Percentiles rank a stretch among this genome's conserved stretches.
These are phyloP conservation scores for Solanum appendiculatum DNA, from an alignment of 257 asterid genomes.

Conservation along the genomic window DNA sequence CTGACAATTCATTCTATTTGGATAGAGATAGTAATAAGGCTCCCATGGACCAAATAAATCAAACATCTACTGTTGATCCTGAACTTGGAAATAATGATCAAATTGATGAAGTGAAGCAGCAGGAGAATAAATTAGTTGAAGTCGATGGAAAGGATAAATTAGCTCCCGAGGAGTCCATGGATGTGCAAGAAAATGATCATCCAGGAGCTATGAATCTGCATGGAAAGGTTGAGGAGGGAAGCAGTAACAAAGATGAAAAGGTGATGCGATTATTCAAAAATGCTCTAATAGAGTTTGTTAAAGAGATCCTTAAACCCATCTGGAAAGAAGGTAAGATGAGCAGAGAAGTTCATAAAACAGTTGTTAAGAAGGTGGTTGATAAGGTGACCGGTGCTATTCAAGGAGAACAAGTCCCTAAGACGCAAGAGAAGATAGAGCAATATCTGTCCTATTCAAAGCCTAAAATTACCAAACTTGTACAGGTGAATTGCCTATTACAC, in stretches of 20 bases:
- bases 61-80: conserved; percentile 12
- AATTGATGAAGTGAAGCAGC: conserved; percentile 14
- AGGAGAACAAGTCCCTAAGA: conserved; percentile 65
- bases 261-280: conserved; percentile 69
- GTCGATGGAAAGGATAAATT: conserved; percentile 8
- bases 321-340: conserved; percentile 97
- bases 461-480: conserved; percentile 82
- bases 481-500: conserved; percentile 33
- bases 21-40: conserved; percentile 24
- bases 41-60: conserved; percentile 21
- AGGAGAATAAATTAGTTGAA: conserved; percentile 19
- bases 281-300: conserved; percentile 74
- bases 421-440: conserved; percentile 69
- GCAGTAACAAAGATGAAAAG: conserved; percentile 64
- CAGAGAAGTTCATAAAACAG: conserved; percentile 79
- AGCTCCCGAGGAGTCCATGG: conserved; percentile 20
- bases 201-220: conserved; percentile 28
- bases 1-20: conserved; percentile 7
- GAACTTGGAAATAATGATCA: conserved; percentile 9
- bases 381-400: conserved; percentile 67
- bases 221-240: conserved; percentile 41
- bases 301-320: conserved; percentile 76
- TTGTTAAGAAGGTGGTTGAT: conserved; percentile 95
- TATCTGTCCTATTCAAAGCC: conserved; percentile 62
- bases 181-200: conserved; percentile 24